Percentiles rank a stretch among this genome's conserved stretches.
phyloP scores from a whole-genome alignment of 768 basidiomycete species.

The Tricholomella constricta region DNA sequence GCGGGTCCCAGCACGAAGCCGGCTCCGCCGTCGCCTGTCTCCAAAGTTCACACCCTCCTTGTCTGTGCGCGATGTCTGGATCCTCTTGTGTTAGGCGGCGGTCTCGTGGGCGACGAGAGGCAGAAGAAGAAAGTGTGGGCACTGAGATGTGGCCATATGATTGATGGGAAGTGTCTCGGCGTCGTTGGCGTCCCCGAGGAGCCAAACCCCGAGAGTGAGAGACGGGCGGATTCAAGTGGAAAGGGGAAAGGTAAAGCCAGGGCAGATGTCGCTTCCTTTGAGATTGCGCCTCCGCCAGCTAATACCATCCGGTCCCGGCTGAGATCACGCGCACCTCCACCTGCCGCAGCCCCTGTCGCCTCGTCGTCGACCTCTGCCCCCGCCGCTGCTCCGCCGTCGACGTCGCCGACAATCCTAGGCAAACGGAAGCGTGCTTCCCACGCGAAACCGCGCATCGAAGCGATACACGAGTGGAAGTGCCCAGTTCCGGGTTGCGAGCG shows the following conservation, averaged over 20 bases:
- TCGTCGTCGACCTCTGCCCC: neutral
- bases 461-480: constrained; percentile 60
- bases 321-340: constrained; percentile 41
- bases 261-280: constrained; percentile 16
- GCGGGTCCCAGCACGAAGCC: constrained; percentile 11
- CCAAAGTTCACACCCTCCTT: constrained; percentile 44
- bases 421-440: constrained; percentile 21
- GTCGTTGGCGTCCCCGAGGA: constrained; percentile 45
- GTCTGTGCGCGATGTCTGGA: constrained; percentile 71
- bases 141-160: constrained; percentile 73
- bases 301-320: constrained; percentile 60
- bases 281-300: constrained; percentile 13
- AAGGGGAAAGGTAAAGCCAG: constrained; percentile 43
- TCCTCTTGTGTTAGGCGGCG: constrained; percentile 58
- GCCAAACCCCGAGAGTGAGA: constrained; percentile 3
- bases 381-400: too few species aligned
- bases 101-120: constrained; percentile 47
- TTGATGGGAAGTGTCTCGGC: constrained; percentile 75
- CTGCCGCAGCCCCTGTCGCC: constrained; percentile 3
- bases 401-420: constrained; percentile 7
- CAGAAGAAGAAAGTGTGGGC: constrained; percentile 62
- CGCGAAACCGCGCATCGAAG: constrained; percentile 44
- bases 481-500: constrained; percentile 60
- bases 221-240: constrained; percentile 5
- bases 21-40: constrained; percentile 7